Base-by-base conservation (phyloP, 371 early-diverging fungal species). In the Ordospora colligata region DNA sequence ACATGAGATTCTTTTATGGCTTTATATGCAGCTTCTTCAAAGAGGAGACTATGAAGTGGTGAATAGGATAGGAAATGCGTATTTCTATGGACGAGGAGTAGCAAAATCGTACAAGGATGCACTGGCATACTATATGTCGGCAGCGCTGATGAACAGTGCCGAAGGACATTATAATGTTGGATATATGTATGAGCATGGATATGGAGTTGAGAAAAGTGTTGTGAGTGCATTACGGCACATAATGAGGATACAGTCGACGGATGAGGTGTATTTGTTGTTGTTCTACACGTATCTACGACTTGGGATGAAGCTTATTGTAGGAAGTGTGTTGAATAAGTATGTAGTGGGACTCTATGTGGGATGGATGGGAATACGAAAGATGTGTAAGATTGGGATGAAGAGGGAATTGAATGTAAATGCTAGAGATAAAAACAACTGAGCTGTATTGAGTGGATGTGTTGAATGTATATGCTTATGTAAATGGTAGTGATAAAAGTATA, bases 161-260 rank as follows among this genome's bases (percentile, higher is more conserved):
- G 82, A 83, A 47, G 81, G 80, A 8, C 12, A 72, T 17, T 83
- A 83, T 62, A 68, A 67, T 45, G 32, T 78, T 25, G 66, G 77
- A 1, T 81, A 75, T 54, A 80, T 83, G 80, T 80, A 81, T 67
- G 81, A 82, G 63, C 37, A 82, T 23, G 85, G 85, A 3, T 23
- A 69, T 11, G 85, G 85, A 43, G 37, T 63, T 14, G 42, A 53
- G 17, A 73, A 52, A 49, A 67, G 69, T 62, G 49, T 74, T n/a
- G 8, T n/a, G 14, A 65, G 71, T 25, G 77, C 79, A 14, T 53
- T 71, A 19, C 22, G 17, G n/a, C 66, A 64, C 51, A 66, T 80
- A 43, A 21, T 17, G 2, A 32, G 74, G 22, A 76, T 78, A 10
- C 32, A 54, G 12, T 17, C 42, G 10, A 54, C 77, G 42, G 67